Evolutionary conservation across 495 filamentous ascomycete genomes (phyloP), one percentile per base, ranked within the genome.

Genomic region (Hypomontagnella submonticulosa): DNA sequence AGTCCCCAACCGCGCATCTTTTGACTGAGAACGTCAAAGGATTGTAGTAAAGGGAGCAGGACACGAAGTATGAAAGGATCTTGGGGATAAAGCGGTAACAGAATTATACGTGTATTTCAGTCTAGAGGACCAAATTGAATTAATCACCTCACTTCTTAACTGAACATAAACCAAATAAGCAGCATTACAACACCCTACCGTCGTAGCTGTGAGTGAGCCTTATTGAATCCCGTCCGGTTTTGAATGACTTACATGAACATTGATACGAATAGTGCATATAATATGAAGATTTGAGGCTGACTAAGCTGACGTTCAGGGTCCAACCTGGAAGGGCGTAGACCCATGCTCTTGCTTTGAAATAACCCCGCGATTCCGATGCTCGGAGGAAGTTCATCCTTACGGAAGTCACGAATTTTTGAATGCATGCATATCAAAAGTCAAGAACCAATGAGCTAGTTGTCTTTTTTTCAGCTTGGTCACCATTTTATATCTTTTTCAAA

Each of bases 281-380:
- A 13, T 13, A 43, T n/a, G 15, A 43, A 43, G 15, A 1, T 43
- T 3, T 8, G 27, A 4, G 20, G 33, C 12, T 61, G 51, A 67
- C 41, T 61, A 46, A 66, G 56, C 63, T 46, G 53, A 60, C 43
- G 15, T 50, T 34, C 30, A 58, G 48, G 40, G 47, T 46, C 34
- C 4, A 44, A 27, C n/a, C n/a, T n/a, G n/a, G 16, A 23, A 34
- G 36, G 36, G 15, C 30, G 8, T 9, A 34, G 47, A 44, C 46
- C 57, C 57, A 34, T 37, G 23, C 13, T 7, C 23, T 54, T 33
- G 36, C 46, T 13, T 27, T 27, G 53, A 38, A 33, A 43, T 16
- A 40, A 63, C 65, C 65, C 65, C 55, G 59, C 59, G 54, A 48
- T 59, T 69, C 66, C 66, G 66, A 64, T 64, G 3, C 16, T 69